Evolutionary conservation across 306 rosid genomes (phyloP).

Genomic region (Ziziphus jujuba): DNA sequence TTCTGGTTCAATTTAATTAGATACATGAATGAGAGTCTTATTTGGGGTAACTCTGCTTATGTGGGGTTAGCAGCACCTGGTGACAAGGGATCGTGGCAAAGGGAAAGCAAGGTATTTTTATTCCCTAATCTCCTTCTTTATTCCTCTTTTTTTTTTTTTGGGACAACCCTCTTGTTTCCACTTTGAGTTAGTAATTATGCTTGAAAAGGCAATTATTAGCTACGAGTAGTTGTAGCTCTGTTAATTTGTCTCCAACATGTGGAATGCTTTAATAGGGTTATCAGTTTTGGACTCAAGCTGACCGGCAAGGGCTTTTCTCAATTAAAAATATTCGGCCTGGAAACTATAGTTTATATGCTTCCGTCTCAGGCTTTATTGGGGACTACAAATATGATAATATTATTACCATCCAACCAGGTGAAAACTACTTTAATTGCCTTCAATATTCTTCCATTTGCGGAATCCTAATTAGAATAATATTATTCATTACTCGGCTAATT

Average conservation of each 20-base stretch:
- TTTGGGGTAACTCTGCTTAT: neutral
- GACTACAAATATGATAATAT: constrained; percentile 32
- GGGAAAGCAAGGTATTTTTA: constrained; percentile 37
- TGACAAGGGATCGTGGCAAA: constrained; percentile 29
- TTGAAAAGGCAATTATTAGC: too few relatives aligned
- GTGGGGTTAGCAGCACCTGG: neutral
- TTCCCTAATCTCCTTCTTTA: neutral
- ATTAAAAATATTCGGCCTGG: constrained; percentile 45
- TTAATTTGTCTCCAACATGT: neutral
- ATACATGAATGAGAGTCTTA: neutral
- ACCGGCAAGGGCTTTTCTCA: constrained; percentile 27
- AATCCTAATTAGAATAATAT: too few relatives aligned
- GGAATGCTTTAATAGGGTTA: constrained; percentile 29
- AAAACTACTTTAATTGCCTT: neutral
- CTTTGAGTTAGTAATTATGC: too few relatives aligned
- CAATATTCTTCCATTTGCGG: neutral
- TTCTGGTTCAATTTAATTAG: too few relatives aligned
- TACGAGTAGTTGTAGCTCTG: too few relatives aligned
- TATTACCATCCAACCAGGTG: constrained; percentile 38
- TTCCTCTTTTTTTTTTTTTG: too few relatives aligned
- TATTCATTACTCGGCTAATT: neutral
- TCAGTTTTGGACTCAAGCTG: constrained; percentile 53
- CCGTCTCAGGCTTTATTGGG: constrained; percentile 59
- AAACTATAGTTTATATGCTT: constrained; percentile 43
- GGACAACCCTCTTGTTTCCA: too few relatives aligned